Evolutionary conservation across 805 yeast genomes (phyloP), one percentile per base, ranked within the genome.

Genomic region (Wickerhamomyces bisporus): DNA sequence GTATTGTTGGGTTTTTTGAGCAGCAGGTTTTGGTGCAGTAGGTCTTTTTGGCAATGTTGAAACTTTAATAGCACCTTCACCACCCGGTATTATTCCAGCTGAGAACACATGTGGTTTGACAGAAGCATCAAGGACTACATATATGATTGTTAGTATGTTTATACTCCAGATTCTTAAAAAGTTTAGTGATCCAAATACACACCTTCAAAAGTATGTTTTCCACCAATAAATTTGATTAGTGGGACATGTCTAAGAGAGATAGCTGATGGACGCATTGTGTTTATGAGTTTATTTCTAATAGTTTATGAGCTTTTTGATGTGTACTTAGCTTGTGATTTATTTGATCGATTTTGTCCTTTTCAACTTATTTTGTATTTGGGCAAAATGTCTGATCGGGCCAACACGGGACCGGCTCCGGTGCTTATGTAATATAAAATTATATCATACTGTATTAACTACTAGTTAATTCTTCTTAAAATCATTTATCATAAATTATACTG

Each of bases 181-280:
- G 47, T 50, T 16, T 47, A 50, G 7, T 5, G 3, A 40, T 40
- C 2, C 44, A 55, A 20, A 27, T 29, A 70, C 77, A 40, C 64
- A 66, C 79, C 69, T 48, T 66, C 61, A 41, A 65, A 58, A 23
- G 67, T 55, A 58, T 81, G 86, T 35, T 87, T 81, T 33, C 88
- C 88, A 30, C 97, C 96, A 33, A 87, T 75, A 57, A 91, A 91
- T 55, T 81, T 83, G 64, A 91, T 91, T 60, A 79, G 68, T 13
- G 95, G 96, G 18, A 71, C 48, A 31, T 44, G 44, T 29, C 25
- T 42, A 11, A 45, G 43, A 11, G 20, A 46, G 40, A 44, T 47
- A 41, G 21, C 57, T 53, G 66, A 49, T 23, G 55, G 49, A 38
- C 63, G 65, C 67, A 63, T 64, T 34, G 12, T 44, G 30, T 27